These are phyloP conservation scores for Melanomma pulvis-pyrius DNA, from an alignment of 495 filamentous ascomycete species.

Conservation along the genomic window DNA sequence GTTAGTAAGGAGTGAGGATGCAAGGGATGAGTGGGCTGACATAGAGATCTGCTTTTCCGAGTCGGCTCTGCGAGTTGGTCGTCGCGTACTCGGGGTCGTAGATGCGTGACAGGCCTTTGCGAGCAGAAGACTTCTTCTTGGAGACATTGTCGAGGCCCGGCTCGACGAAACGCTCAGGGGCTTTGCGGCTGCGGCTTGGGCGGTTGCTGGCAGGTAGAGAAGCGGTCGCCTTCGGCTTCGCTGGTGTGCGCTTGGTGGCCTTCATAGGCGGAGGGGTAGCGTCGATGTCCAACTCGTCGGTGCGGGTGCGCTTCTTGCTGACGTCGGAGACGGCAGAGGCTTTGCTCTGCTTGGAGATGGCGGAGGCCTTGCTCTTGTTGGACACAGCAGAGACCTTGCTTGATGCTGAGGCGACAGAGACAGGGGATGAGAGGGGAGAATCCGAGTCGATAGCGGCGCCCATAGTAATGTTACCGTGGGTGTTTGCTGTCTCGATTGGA, in stretches of 20 bases:
- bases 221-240: background rate
- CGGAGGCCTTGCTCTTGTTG: background rate
- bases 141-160: slow-evolving; percentile 15
- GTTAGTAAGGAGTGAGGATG: background rate
- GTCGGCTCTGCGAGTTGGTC: slow-evolving; percentile 57
- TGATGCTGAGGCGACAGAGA: background rate
- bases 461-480: background rate
- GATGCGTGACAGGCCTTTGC: slow-evolving; percentile 39
- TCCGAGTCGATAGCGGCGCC: background rate
- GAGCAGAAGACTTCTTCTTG: slow-evolving; percentile 19
- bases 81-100: slow-evolving; percentile 32
- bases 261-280: background rate
- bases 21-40: slow-evolving; percentile 46
- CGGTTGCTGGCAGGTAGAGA: background rate
- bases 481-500: background rate
- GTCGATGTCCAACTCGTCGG: background rate
- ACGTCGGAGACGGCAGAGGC: background rate
- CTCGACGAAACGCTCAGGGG: slow-evolving; percentile 15
- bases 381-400: background rate
- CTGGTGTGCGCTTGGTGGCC: background rate
- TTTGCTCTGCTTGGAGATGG: background rate
- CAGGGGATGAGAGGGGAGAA: background rate
- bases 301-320: background rate
- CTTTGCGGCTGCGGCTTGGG: slow-evolving; percentile 19
- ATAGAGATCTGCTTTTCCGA: slow-evolving; percentile 59